A percentile compares a stretch with the other conserved stretches of the same genome.
phyloP scores from a whole-genome alignment of 2,329 filamentous ascomycete genomes.

The Alternaria metachromatica region DNA sequence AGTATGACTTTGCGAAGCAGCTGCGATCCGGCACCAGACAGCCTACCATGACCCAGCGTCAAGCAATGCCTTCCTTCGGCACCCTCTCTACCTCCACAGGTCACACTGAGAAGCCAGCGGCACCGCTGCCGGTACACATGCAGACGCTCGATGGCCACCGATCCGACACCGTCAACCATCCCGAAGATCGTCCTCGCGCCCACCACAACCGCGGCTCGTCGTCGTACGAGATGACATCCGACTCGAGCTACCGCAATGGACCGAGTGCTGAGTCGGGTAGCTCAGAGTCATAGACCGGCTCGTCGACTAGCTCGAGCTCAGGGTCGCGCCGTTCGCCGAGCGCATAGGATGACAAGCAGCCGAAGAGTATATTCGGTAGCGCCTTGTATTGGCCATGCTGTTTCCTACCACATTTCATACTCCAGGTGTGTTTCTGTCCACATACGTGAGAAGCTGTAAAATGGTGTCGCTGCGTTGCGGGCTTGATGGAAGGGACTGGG shows the following conservation, averaged over 20 bases:
- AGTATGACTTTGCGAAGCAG: constrained; percentile 28
- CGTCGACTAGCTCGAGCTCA: constrained; percentile 25
- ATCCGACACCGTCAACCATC: constrained; percentile 30
- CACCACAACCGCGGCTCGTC: constrained; percentile 26
- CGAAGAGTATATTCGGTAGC: constrained; percentile 31
- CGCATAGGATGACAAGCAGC: constrained; percentile 36
- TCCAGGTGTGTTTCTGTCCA: constrained; percentile 46
- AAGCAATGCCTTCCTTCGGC: not conserved
- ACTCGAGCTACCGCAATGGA: constrained; percentile 34
- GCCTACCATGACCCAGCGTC: constrained; percentile 4
- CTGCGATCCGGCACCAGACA: constrained; percentile 16
- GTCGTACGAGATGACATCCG: constrained; percentile 26
- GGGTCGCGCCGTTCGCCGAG: constrained; percentile 11
- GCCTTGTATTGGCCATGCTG: constrained; percentile 40
- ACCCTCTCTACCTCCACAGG: constrained; percentile 3
- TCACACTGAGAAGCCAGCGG: constrained; percentile 15
- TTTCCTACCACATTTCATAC: constrained; percentile 43
- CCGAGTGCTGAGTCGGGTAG: constrained; percentile 36
- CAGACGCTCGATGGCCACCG: constrained; percentile 38
- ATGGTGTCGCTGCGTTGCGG: not conserved
- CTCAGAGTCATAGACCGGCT: constrained; percentile 34
- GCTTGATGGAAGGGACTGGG: not conserved
- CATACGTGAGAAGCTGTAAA: constrained; percentile 3
- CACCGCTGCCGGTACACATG: constrained; percentile 26
- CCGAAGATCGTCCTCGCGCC: constrained; percentile 30